Evolutionary conservation across 1,284 basidiomycete species (phyloP).

Genomic region (Ceratobasidium sp.): DNA sequence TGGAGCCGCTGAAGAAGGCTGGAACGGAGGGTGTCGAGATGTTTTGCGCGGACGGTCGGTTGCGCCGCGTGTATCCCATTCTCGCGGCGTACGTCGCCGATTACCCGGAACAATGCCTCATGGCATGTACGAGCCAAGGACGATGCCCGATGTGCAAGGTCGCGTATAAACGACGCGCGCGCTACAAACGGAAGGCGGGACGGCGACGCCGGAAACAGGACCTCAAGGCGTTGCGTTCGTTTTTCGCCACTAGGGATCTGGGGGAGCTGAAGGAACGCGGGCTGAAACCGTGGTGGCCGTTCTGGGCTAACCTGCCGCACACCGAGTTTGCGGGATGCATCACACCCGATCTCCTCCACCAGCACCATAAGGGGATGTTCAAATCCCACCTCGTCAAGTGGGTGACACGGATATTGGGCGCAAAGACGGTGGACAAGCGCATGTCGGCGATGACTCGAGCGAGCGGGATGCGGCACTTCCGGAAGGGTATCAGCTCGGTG

Average conservation of each 20-base stretch:
- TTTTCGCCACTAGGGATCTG: background rate
- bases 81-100: constrained; percentile 46
- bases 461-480: constrained; percentile 15
- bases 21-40: constrained; percentile 27
- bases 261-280: background rate
- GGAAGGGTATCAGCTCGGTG: constrained; percentile 4
- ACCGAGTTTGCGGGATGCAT: constrained; percentile 28
- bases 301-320: constrained; percentile 32
- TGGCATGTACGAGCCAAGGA: constrained; percentile 27
- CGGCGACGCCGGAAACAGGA: background rate
- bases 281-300: constrained; percentile 28
- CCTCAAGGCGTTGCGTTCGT: background rate
- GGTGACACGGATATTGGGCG: constrained; percentile 1
- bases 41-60: constrained; percentile 43
- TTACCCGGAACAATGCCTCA: constrained; percentile 47
- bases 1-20: constrained; percentile 33
- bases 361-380: constrained; percentile 46
- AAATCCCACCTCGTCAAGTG: constrained; percentile 46
- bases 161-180: background rate
- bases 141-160: constrained; percentile 19
- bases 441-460: background rate
- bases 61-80: constrained; percentile 30
- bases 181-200: background rate
- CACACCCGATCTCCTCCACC: constrained; percentile 48
- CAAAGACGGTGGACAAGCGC: background rate